These are phyloP conservation scores for Microcera coccophila DNA, from an alignment of 2,329 filamentous ascomycete species.

Conservation along the genomic window DNA sequence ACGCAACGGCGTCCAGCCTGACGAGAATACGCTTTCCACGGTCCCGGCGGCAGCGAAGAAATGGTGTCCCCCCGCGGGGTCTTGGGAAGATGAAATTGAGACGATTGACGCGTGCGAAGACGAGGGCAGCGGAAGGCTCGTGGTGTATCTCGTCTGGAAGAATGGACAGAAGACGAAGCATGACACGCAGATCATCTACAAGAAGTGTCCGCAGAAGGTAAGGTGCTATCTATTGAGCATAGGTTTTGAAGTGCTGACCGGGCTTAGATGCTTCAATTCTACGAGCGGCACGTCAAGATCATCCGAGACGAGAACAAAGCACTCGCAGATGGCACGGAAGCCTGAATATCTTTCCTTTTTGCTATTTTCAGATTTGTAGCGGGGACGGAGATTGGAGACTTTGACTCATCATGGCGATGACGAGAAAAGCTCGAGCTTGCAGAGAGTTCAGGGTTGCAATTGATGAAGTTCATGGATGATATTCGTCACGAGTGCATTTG, in stretches of 20 bases:
- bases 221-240: constrained; percentile 8
- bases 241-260: constrained; percentile 5
- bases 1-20: constrained; percentile 48
- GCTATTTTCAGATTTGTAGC: constrained; percentile 1
- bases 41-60: constrained; percentile 45
- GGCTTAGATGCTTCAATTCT: constrained; percentile 55
- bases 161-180: constrained; percentile 72
- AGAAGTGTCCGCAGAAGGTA: constrained; percentile 75
- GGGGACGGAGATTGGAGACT: constrained; percentile 3
- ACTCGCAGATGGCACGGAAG: constrained; percentile 11
- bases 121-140: constrained; percentile 53
- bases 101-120: constrained; percentile 71
- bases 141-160: constrained; percentile 71
- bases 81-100: constrained; percentile 71
- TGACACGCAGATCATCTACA: constrained; percentile 62
- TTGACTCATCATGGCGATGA: no score
- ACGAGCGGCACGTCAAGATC: constrained; percentile 56
- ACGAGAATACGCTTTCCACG: constrained; percentile 42
- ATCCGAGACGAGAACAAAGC: constrained; percentile 37
- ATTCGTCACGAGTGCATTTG: no score
- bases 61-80: constrained; percentile 67
- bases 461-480: no score
- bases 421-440: no score
- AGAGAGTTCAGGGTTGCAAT: no score
- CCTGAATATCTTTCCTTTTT: constrained; percentile 3